These are phyloP conservation scores for Haplosporangium gracile DNA, from an alignment of 192 early-diverging fungal genomes.

Conservation along the genomic window DNA sequence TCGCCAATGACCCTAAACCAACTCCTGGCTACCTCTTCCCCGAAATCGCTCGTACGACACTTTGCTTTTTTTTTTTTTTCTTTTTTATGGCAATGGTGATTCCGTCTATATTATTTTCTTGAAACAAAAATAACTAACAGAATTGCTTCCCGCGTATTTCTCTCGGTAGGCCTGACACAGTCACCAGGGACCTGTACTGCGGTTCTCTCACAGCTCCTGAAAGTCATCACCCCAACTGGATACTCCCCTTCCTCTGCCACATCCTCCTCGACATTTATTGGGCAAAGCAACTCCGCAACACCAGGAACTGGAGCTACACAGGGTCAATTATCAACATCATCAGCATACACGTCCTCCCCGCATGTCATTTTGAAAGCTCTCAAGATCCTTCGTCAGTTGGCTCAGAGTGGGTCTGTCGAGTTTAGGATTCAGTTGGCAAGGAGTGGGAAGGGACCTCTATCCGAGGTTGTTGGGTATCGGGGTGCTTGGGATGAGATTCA, in stretches of 20 bases:
- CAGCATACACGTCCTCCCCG: slow-evolving; percentile 23
- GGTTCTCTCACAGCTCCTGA: slow-evolving; percentile 36
- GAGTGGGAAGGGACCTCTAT: slow-evolving; percentile 20
- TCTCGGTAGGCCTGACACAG: slow-evolving; percentile 27
- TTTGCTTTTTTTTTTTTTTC: no score
- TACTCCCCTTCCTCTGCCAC: neutral
- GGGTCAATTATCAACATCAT: neutral
- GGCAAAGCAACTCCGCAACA: neutral
- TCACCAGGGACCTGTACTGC: slow-evolving; percentile 27
- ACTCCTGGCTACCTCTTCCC: slow-evolving; percentile 55
- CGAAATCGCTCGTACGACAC: slow-evolving; percentile 36
- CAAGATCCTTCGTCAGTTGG: slow-evolving; percentile 51
- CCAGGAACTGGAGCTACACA: neutral
- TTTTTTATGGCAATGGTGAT: neutral
- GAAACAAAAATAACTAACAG: neutral
- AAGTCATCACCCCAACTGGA: slow-evolving; percentile 26
- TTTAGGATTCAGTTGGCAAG: slow-evolving; percentile 29
- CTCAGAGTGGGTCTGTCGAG: slow-evolving; percentile 43
- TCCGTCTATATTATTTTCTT: neutral
- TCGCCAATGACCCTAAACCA: slow-evolving; percentile 49
- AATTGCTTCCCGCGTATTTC: neutral
- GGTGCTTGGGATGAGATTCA: slow-evolving; percentile 52
- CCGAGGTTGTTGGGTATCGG: slow-evolving; percentile 33
- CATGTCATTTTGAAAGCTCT: slow-evolving; percentile 47
- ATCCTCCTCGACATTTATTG: neutral